Evolutionary conservation across 192 early-diverging fungal species (phyloP).

Genomic region (Podila clonocystis): DNA sequence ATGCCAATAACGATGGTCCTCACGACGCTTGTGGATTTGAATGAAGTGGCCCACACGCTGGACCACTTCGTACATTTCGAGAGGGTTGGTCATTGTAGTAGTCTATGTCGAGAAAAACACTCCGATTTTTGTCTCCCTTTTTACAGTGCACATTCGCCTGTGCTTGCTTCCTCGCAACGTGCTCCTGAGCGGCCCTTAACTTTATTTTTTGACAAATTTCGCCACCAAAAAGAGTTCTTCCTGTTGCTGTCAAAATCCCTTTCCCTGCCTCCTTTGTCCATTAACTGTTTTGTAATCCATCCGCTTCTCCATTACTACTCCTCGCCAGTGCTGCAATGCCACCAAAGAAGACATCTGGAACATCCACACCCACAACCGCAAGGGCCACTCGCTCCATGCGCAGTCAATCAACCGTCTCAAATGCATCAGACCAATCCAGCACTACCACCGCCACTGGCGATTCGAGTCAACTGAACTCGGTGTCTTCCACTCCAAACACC

Average conservation of each 20-base stretch:
- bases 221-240: conserved; percentile 14
- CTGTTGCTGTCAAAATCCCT: not conserved
- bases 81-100: too few relatives aligned
- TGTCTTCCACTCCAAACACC: conserved; percentile 24
- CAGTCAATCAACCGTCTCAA: conserved; percentile 4
- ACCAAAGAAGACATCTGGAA: conserved; percentile 31
- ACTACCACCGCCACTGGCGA: conserved; percentile 5
- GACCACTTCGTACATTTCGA: too few relatives aligned
- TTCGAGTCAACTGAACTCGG: conserved; percentile 26
- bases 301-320: not conserved
- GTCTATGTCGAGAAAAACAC: too few relatives aligned
- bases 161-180: too few relatives aligned
- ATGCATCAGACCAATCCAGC: not conserved
- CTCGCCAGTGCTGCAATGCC: conserved; percentile 9
- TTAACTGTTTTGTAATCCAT: not conserved
- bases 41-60: too few relatives aligned
- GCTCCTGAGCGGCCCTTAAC: too few relatives aligned
- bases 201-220: conserved; percentile 13
- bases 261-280: conserved; percentile 4
- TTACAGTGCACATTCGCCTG: too few relatives aligned
- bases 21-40: too few relatives aligned
- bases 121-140: too few relatives aligned
- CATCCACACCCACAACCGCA: not conserved
- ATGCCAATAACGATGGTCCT: too few relatives aligned
- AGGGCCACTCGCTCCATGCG: conserved; percentile 15